Percentiles rank a stretch among this genome's conserved stretches.
Evolutionary conservation across 495 filamentous ascomycete species (phyloP).

Genomic region (Penicillium salamii): DNA sequence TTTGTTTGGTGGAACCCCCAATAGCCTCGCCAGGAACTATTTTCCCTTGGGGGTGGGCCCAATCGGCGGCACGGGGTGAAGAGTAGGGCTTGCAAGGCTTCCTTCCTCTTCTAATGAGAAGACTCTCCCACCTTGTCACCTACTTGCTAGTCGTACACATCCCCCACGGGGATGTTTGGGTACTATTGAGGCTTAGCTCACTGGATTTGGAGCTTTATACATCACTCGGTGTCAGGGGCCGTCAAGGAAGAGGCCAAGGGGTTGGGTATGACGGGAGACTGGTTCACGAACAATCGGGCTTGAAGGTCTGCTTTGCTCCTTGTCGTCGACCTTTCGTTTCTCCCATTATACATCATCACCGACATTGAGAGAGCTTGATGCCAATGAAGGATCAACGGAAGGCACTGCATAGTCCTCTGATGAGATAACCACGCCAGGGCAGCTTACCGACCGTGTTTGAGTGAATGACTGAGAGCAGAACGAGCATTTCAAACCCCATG

Average conservation of each 20-base stretch:
- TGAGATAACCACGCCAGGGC: neutral
- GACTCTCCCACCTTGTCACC: neutral
- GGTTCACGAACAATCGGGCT: neutral
- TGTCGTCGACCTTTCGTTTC: no score
- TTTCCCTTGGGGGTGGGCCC: conserved; percentile 23
- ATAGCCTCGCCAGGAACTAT: conserved; percentile 24
- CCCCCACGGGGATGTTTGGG: neutral
- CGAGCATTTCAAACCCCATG: neutral
- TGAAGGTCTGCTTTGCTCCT: neutral
- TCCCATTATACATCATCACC: neutral
- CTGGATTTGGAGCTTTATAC: neutral
- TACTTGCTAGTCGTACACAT: neutral
- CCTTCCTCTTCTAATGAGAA: neutral
- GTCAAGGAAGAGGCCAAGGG: neutral
- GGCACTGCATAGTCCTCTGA: neutral
- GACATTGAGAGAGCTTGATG: neutral
- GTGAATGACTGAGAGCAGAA: neutral
- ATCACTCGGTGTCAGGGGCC: neutral
- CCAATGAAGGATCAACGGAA: neutral
- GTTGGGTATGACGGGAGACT: neutral
- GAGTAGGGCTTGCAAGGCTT: conserved; percentile 7
- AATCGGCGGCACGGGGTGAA: conserved; percentile 21
- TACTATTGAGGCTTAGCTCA: neutral
- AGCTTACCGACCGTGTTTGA: neutral
- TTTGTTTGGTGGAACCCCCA: conserved; percentile 20